Base-by-base conservation (phyloP, 164 flowering plant genomes). In the Nelumbo lutea region DNA sequence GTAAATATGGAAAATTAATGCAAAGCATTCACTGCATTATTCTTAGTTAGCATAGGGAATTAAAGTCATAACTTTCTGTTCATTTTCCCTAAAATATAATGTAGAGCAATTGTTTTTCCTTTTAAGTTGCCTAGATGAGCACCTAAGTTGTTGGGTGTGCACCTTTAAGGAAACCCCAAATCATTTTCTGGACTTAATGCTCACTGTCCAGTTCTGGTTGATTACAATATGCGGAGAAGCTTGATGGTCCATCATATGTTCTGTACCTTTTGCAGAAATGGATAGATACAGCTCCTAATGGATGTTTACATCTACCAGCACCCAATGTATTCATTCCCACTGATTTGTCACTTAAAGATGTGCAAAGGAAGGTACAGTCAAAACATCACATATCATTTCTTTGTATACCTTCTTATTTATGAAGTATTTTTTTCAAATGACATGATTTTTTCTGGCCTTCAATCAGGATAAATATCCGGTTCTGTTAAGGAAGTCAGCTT, bases 281-380 rank as follows among this genome's bases (percentile, higher is more conserved):
- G 97, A 80, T 89, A 67, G 72, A 73, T 51, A 76, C 79, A 61
- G 81, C 95, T 64, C 96, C 96, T 65, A 70, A 80, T 74, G 91
- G 81, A 73, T 67, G 80, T 64, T 78, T 95, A 76, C 94, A 88
- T 78, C 83, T 95, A 50, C 99, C 97, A 64, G 69, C 75, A 27
- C 83, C 86, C 42, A 92, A 95, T 80, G 78, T 86, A 42, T 95
- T 95, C 78, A 89, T 95, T 65, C 97, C 97, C 9, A 86, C 96
- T 58, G 96, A 95, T 71, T 78, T 95, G 66, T 80, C 97, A 41
- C 75, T 92, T 50, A 92, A 90, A 79, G 73, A 70, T 63, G 73
- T 74, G 7, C 59, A 72, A 47, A 87, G 86, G 64, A 80, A 86
- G 91, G 96, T 86, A 75, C 38, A 55, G 38, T 63, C 43, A 13